Evolutionary conservation across 2,329 filamentous ascomycete genomes (phyloP).

Genomic region (Penicillium sp.): DNA sequence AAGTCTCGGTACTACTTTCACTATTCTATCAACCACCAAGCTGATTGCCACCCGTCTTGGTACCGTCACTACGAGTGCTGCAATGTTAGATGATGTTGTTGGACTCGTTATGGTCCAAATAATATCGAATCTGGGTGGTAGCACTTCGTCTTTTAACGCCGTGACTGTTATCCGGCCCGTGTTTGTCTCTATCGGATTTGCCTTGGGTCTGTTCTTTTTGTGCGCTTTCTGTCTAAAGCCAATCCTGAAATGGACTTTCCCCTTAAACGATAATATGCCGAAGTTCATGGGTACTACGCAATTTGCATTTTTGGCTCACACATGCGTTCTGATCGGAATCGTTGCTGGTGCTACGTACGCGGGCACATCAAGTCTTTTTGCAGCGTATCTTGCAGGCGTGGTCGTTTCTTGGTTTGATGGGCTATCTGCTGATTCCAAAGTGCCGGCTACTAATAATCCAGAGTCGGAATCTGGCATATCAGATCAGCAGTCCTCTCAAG

Average conservation of each 20-base stretch:
- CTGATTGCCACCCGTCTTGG: slow-evolving; percentile 56
- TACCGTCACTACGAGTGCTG: slow-evolving; percentile 55
- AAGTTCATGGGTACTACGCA: slow-evolving; percentile 9
- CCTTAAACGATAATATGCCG: slow-evolving; percentile 8
- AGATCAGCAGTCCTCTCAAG: no score
- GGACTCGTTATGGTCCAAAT: slow-evolving; percentile 75
- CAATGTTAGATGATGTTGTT: slow-evolving; percentile 24
- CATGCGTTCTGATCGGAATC: slow-evolving; percentile 46
- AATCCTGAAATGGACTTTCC: slow-evolving; percentile 5
- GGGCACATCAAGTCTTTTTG: slow-evolving; percentile 57
- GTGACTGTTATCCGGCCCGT: slow-evolving; percentile 51
- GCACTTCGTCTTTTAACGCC: slow-evolving; percentile 31
- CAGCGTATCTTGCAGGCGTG: slow-evolving; percentile 57
- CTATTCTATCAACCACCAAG: slow-evolving; percentile 61
- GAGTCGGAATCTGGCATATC: no score
- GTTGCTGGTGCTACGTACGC: slow-evolving; percentile 53
- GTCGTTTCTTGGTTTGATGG: slow-evolving; percentile 52
- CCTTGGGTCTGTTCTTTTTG: slow-evolving; percentile 25
- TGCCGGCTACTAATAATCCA: no score
- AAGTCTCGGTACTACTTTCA: slow-evolving; percentile 69
- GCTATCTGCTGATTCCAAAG: slow-evolving; percentile 6
- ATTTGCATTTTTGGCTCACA: slow-evolving; percentile 44
- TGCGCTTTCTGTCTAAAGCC: slow-evolving; percentile 26
- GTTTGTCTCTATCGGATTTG: slow-evolving; percentile 46
- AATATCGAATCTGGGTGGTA: slow-evolving; percentile 62